Evolutionary conservation across 176 grass and related monocot species (phyloP), one percentile per base, ranked within the genome.

Genomic region (Hordeum marinum): DNA sequence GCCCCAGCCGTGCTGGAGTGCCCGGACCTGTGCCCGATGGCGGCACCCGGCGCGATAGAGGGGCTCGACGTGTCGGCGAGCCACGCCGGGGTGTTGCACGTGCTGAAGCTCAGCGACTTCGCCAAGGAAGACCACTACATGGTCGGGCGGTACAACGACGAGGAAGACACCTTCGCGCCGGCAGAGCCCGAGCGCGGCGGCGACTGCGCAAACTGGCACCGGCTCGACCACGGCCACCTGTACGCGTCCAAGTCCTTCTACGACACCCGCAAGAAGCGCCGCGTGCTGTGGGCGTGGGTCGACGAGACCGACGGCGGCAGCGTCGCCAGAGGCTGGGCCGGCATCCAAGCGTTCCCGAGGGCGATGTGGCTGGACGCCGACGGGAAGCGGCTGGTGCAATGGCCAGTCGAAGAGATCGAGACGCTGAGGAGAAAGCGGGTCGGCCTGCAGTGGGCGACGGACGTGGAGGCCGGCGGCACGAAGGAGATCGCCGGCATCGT

Each of bases 221-320:
- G 85, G 37, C 58, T 93, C 5, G 91, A 98, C 80, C 82, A 93
- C 24, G 92, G 95, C 0, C 92, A 95, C 64, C 36, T 92, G 55
- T 98, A 95, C 80, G 91, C 91, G 18, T 93, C 95, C 58, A 98
- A 98, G 89, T 78, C 93, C 21, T 98, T 98, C 85, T 98, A 90
- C 62, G 95, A 95, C 72, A 36, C 57, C 14, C 39, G 82, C 13
- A 83, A 70, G 61, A 64, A 60, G 15, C 85, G 91, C 62, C 89
- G 95, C 73, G 86, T 97, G 78, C 65, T 92, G 24, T 93, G 90
- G 92, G 42, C 70, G 9, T 95, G 92, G 92, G 88, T 68, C 32
- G 86, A 91, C 84, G 95, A 95, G 76, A 93, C 92, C 8, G 92
- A 95, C 84, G 88, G 85, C 74, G 87, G 92, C 72, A 87, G 86